phyloP scores from a whole-genome alignment of 2,329 filamentous ascomycete species.

The Colletotrichum abscissum region DNA sequence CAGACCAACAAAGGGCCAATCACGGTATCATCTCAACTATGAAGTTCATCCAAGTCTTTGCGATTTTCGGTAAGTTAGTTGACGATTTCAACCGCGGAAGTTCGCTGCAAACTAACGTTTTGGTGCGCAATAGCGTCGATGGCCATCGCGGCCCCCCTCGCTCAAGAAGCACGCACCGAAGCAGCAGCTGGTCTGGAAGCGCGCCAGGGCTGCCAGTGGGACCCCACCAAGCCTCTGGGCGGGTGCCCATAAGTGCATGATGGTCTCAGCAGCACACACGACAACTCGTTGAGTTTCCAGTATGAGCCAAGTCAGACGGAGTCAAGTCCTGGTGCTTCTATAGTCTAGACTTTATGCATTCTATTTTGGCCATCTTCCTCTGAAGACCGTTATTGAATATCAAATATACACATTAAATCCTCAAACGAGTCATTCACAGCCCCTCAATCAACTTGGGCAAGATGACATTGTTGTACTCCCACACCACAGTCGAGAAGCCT shows the following conservation, averaged over 20 bases:
- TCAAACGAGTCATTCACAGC: not conserved
- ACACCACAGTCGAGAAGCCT: constrained; percentile 46
- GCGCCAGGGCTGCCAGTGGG: not conserved
- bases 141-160: not conserved
- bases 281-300: not conserved
- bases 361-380: not conserved
- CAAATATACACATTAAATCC: too few species aligned
- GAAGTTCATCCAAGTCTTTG: not conserved
- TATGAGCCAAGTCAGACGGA: not conserved
- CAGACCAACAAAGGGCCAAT: not conserved
- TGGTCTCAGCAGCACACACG: not conserved
- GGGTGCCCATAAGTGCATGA: not conserved
- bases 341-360: not conserved
- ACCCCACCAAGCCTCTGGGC: not conserved
- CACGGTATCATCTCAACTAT: not conserved
- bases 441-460: constrained; percentile 37
- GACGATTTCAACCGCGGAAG: not conserved
- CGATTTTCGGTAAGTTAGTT: not conserved
- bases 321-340: not conserved
- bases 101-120: not conserved
- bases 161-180: not conserved
- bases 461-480: constrained; percentile 46
- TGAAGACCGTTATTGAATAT: not conserved
- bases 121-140: not conserved
- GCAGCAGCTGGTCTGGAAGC: not conserved